Evolutionary conservation across 23 red algal genomes (phyloP), one percentile per base, ranked within the genome.

Genomic region (Pyropia haitanensis): DNA sequence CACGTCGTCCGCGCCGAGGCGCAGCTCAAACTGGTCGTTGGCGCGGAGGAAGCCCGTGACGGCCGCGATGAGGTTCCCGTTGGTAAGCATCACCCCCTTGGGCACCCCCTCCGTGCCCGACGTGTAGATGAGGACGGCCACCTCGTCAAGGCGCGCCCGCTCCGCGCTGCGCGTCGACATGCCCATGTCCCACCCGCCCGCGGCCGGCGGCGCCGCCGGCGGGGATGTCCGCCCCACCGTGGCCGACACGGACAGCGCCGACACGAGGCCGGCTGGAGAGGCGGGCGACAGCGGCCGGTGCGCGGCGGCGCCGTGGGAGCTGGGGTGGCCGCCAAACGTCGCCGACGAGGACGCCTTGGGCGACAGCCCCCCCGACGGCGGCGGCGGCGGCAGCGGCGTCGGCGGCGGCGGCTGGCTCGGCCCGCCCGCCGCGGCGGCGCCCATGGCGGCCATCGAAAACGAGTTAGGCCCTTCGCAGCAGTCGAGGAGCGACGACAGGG

Each of bases 81-180:
- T 85, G 34, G 53, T 49, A 14, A 85, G 53, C 80, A 85, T 85
- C 18, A 75, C 80, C 17, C 80, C 80, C 53, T 85, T 85, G 14
- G 80, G 80, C 12, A 25, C 56, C 14, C 80, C 80, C 14, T 56
- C 75, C 9, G 80, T 85, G 19, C 80, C 80, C 27, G 70, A 77
- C 16, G 80, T 85, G 72, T 85, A 85, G 56, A 85, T 85, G 5
- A 85, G 67, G 23, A 75, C 27, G 30, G 67, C 61, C 27, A 85
- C 17, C 22, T 74, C 67, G 10, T 85, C 66, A 1, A 29, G 48
- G 18, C 31, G 27, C 0, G 27, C 46, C 22, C 14, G 59, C 13
- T 63, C 18, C 14, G 53, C 26, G 24, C 3, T 18, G 30, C 48
- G 59, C 70, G 34, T 14, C 5, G 18, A 25, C 24, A 10, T 27